Evolutionary conservation across 768 basidiomycete genomes (phyloP).

Genomic region (Auricularia heimuer): DNA sequence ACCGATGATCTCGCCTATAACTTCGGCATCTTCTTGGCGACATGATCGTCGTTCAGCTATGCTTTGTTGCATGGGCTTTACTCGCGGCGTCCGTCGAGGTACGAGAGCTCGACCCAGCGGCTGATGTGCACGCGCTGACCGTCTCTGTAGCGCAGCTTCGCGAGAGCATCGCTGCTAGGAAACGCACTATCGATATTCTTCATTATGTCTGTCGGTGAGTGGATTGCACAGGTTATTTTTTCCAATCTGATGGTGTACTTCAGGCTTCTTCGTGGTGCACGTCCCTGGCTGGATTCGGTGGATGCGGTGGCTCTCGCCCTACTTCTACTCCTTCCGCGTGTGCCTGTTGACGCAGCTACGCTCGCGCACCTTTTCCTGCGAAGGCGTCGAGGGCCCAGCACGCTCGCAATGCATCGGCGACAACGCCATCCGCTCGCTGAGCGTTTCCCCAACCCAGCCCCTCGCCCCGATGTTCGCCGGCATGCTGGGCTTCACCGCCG

Average conservation of each 20-base stretch:
- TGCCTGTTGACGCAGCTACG: slow-evolving; percentile 30
- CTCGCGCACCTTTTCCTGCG: slow-evolving; percentile 23
- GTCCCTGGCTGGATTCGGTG: slow-evolving; percentile 26
- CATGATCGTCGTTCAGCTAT: slow-evolving; percentile 18
- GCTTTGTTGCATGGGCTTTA: slow-evolving; percentile 19
- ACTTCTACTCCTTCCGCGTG: slow-evolving; percentile 31
- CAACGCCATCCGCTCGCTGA: slow-evolving; percentile 27
- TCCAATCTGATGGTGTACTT: not conserved
- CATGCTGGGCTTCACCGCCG: slow-evolving; percentile 21
- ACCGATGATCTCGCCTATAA: slow-evolving; percentile 26
- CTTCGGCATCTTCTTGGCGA: slow-evolving; percentile 26
- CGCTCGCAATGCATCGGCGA: slow-evolving; percentile 24
- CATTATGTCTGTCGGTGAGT: slow-evolving; percentile 1
- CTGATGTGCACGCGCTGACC: no score
- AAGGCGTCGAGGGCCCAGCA: slow-evolving; percentile 18
- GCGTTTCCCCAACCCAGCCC: slow-evolving; percentile 18
- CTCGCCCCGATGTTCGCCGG: slow-evolving; percentile 17
- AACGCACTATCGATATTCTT: slow-evolving; percentile 19
- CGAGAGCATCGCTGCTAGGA: slow-evolving; percentile 24
- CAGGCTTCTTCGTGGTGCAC: slow-evolving; percentile 14
- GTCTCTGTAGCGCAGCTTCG: slow-evolving; percentile 16
- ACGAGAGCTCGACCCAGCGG: no score
- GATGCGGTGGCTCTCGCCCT: slow-evolving; percentile 30
- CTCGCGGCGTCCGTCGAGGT: slow-evolving; percentile 18
- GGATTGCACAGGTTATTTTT: no score